Evolutionary conservation across 495 filamentous ascomycete genomes (phyloP).

Genomic region (Aspergillus conjunctus): DNA sequence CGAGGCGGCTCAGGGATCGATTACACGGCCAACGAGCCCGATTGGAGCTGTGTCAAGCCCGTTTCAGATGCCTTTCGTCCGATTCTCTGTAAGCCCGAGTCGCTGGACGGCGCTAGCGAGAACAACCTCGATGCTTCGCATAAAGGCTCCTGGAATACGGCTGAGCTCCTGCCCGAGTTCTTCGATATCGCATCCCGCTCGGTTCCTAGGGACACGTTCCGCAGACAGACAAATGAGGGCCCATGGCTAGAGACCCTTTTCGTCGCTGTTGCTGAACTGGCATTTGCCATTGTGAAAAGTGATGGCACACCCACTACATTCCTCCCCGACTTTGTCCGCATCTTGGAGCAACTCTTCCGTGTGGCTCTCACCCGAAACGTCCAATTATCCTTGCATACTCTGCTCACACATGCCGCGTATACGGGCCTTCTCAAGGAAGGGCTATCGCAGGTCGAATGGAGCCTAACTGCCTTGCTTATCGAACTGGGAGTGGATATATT

Average conservation of each 20-base stretch:
- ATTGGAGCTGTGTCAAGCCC: slow-evolving; percentile 50
- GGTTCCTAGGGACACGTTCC: slow-evolving; percentile 54
- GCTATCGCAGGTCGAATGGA: slow-evolving; percentile 57
- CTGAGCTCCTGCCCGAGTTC: slow-evolving; percentile 41
- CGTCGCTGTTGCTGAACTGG: slow-evolving; percentile 51
- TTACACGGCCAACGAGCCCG: slow-evolving; percentile 46
- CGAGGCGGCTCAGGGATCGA: slow-evolving; percentile 47
- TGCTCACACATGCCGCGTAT: slow-evolving; percentile 46
- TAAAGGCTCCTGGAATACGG: slow-evolving; percentile 34
- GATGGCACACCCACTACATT: slow-evolving; percentile 33
- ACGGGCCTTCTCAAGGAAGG: slow-evolving; percentile 47
- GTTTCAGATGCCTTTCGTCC: slow-evolving; percentile 45
- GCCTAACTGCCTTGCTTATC: slow-evolving; percentile 59
- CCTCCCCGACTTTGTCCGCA: slow-evolving; percentile 36
- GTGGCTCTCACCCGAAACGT: slow-evolving; percentile 46
- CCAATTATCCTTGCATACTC: slow-evolving; percentile 46
- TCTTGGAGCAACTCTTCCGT: slow-evolving; percentile 47
- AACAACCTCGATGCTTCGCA: slow-evolving; percentile 12
- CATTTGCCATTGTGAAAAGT: slow-evolving; percentile 44
- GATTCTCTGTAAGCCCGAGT: slow-evolving; percentile 34
- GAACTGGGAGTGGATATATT: slow-evolving; percentile 72
- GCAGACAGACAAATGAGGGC: slow-evolving; percentile 58
- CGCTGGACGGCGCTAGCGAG: slow-evolving; percentile 10
- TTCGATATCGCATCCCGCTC: slow-evolving; percentile 60
- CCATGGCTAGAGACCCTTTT: slow-evolving; percentile 71